A percentile compares a stretch with the other conserved stretches of the same genome.
These are phyloP conservation scores for Deuterostichococcus epilithicus DNA, from an alignment of 139 green algal species.

Conservation along the genomic window DNA sequence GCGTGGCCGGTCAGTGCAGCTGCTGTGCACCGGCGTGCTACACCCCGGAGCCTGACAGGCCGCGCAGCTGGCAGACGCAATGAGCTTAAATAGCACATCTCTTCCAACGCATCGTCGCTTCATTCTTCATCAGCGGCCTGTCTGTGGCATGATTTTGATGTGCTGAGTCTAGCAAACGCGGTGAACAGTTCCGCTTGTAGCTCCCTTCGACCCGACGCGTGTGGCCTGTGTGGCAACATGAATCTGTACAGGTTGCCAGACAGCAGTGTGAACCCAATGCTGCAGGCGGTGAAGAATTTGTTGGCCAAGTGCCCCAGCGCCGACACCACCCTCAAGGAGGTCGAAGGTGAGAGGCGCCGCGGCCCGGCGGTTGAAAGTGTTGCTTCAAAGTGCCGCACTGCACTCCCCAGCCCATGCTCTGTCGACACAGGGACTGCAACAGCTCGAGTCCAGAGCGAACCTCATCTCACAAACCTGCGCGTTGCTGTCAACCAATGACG, in stretches of 20 bases:
- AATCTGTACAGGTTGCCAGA: background rate
- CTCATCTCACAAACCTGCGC: background rate
- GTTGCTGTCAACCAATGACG: too few species aligned
- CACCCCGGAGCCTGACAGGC: background rate
- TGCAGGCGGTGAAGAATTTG: slow-evolving; percentile 25
- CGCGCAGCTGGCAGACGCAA: background rate
- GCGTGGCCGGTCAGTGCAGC: background rate
- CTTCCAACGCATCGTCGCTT: too few species aligned
- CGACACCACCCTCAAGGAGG: slow-evolving; percentile 14
- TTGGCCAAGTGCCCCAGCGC: slow-evolving; percentile 1
- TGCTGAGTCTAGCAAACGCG: background rate
- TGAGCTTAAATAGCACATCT: background rate
- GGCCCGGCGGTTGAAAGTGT: background rate
- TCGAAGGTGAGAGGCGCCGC: background rate
- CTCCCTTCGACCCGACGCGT: too few species aligned
- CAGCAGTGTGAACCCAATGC: background rate
- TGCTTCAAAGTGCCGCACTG: background rate
- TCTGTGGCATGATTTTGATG: background rate
- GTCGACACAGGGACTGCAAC: slow-evolving; percentile 4
- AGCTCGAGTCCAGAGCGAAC: slow-evolving; percentile 15
- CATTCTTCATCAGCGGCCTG: background rate
- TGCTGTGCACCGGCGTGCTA: background rate
- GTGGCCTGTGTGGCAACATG: background rate
- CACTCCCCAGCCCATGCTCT: slow-evolving; percentile 3
- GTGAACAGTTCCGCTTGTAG: background rate